Evolutionary conservation across 345 rosid genomes (phyloP).

Genomic region (Salix caprea): DNA sequence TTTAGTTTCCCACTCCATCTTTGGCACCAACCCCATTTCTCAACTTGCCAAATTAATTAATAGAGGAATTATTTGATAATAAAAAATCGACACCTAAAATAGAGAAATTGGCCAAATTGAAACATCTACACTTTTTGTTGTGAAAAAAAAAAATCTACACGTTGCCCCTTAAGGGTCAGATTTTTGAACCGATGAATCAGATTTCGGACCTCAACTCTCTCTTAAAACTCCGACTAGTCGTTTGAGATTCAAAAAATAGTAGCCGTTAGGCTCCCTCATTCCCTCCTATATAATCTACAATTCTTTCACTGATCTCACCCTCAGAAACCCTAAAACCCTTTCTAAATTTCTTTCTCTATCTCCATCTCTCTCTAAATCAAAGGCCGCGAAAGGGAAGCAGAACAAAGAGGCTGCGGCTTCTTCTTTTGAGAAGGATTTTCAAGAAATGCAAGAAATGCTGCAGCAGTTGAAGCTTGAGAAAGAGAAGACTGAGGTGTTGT

Average conservation of each 20-base stretch:
- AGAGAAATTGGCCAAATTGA: not conserved
- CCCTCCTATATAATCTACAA: not conserved
- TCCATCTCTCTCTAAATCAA: conserved; percentile 1
- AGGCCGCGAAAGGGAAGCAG: conserved; percentile 35
- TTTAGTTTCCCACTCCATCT: not conserved
- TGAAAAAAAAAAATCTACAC: not conserved
- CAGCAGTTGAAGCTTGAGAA: conserved; percentile 73
- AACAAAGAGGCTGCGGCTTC: conserved; percentile 17
- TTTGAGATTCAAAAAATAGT: conserved; percentile 39
- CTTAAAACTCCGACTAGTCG: conserved; percentile 4
- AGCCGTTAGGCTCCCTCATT: conserved; percentile 28
- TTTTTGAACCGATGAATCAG: not conserved
- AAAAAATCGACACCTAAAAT: not conserved
- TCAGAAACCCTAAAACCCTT: not conserved
- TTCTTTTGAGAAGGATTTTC: conserved; percentile 56
- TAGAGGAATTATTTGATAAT: not conserved
- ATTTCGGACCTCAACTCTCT: conserved; percentile 3
- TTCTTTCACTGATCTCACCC: not conserved
- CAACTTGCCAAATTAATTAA: not conserved
- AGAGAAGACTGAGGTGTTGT: conserved; percentile 65
- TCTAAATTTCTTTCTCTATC: not conserved
- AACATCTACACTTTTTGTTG: not conserved
- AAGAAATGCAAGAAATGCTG: conserved; percentile 68
- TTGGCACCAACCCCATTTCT: not conserved
- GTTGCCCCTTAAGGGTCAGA: conserved; percentile 22